These are phyloP conservation scores for Haemoproteus tartakovskyi DNA, from an alignment of 169 alveolate species.

Conservation along the genomic window DNA sequence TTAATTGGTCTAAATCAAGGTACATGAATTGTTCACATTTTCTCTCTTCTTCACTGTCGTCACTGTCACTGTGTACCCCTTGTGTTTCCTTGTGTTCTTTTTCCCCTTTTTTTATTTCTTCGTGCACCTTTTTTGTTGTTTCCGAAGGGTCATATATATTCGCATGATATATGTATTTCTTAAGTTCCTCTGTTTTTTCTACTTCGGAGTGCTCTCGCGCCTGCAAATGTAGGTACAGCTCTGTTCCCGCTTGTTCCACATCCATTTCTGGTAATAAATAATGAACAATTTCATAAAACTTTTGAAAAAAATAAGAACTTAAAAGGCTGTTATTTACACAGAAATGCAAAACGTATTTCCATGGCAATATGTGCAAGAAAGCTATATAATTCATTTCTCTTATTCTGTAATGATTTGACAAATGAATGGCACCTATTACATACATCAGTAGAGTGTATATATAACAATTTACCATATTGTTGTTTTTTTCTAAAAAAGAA, in stretches of 20 bases:
- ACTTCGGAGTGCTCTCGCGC: not conserved
- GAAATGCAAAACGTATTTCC: constrained; percentile 8
- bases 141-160: too few relatives aligned
- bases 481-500: constrained; percentile 5
- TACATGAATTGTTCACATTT: not conserved
- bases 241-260: constrained; percentile 5
- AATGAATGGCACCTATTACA: constrained; percentile 12
- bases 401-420: constrained; percentile 21
- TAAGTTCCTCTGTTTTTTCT: not conserved
- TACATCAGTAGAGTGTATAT: constrained; percentile 27
- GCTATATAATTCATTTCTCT: constrained; percentile 30
- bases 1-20: not conserved
- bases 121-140: not conserved
- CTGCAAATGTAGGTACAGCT: not conserved
- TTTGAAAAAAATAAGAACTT: constrained; percentile 56
- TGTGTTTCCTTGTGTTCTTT: too few relatives aligned
- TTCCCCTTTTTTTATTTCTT: not conserved
- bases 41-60: not conserved
- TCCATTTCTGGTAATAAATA: constrained; percentile 43
- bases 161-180: too few relatives aligned
- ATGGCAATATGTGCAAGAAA: constrained; percentile 33
- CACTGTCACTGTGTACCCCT: not conserved
- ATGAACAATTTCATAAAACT: constrained; percentile 44
- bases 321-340: constrained; percentile 5
- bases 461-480: constrained; percentile 3